Conservation (phyloP, 257 asterid species). For the Ophiorrhiza pumila region DNA sequence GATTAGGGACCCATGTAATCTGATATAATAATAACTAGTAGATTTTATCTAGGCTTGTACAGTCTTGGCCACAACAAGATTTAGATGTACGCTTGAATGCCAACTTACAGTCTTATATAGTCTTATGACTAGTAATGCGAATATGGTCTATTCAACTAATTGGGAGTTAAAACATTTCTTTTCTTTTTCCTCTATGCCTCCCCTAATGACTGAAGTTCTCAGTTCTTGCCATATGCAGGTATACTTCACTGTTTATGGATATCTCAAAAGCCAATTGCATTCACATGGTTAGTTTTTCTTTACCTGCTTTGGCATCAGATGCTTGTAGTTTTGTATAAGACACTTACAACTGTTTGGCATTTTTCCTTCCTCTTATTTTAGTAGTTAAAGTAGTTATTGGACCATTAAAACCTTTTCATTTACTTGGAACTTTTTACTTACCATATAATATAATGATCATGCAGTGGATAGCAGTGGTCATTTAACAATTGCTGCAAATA, state of each 20-base stretch:
- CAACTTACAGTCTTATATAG: background rate
- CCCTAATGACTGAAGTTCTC: constrained; percentile 20
- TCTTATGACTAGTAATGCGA: background rate
- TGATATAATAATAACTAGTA: background rate
- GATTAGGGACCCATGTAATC: background rate
- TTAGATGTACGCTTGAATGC: background rate
- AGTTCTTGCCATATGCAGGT: constrained; percentile 54
- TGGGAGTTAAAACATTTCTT: background rate
- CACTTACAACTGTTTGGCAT: background rate
- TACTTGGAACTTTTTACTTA: background rate
- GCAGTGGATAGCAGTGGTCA: constrained; percentile 59
- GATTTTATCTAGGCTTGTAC: background rate
- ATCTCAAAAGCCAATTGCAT: constrained; percentile 65
- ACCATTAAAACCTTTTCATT: constrained; percentile 13
- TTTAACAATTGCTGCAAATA: constrained; percentile 66
- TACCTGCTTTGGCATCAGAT: constrained; percentile 1
- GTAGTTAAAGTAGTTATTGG: background rate
- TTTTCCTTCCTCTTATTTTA: background rate
- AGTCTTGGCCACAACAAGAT: background rate
- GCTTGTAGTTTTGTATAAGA: background rate
- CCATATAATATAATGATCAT: constrained; percentile 5
- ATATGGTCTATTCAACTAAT: background rate
- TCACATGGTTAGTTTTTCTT: constrained; percentile 52
- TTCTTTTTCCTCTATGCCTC: background rate
- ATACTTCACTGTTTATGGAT: constrained; percentile 89